These are phyloP conservation scores for Arxiozyma slooffiae DNA, from an alignment of 1,139 yeast genomes.

Conservation along the genomic window DNA sequence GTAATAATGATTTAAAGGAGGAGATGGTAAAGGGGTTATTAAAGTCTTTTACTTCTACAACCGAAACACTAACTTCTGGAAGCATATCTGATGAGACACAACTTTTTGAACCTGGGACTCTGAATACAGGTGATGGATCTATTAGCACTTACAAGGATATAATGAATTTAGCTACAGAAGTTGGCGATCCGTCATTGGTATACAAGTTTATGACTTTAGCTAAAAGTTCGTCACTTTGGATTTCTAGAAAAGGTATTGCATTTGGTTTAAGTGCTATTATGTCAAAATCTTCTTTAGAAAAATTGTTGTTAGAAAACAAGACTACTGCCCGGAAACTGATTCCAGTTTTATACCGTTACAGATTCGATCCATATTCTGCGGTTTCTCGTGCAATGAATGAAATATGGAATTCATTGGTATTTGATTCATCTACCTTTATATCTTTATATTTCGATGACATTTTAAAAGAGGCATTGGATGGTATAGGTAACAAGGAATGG, in stretches of 20 bases:
- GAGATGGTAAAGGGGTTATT: slow-evolving; percentile 66
- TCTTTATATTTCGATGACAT: slow-evolving; percentile 48
- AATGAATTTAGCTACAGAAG: slow-evolving; percentile 77
- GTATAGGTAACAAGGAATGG: slow-evolving; percentile 86
- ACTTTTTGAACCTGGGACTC: slow-evolving; percentile 70
- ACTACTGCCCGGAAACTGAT: slow-evolving; percentile 51
- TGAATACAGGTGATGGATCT: slow-evolving; percentile 76
- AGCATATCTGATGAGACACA: slow-evolving; percentile 71
- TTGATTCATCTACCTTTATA: slow-evolving; percentile 50
- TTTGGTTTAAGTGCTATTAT: slow-evolving; percentile 82
- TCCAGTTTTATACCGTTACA: slow-evolving; percentile 74
- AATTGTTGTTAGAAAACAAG: slow-evolving; percentile 46
- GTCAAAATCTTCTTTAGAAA: slow-evolving; percentile 66
- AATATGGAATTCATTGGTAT: slow-evolving; percentile 71
- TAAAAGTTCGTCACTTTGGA: slow-evolving; percentile 80
- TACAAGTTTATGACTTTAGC: slow-evolving; percentile 93
- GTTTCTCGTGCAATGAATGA: slow-evolving; percentile 80
- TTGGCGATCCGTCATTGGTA: slow-evolving; percentile 89
- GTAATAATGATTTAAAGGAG: slow-evolving; percentile 59
- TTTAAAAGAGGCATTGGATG: slow-evolving; percentile 50
- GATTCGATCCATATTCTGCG: slow-evolving; percentile 69
- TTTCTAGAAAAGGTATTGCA: slow-evolving; percentile 87
- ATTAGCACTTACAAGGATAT: slow-evolving; percentile 85
- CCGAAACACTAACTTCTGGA: slow-evolving; percentile 49
- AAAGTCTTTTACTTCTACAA: slow-evolving; percentile 60